Evolutionary conservation across 2,329 filamentous ascomycete genomes (phyloP).

Genomic region (Talaromyces pinophilus): DNA sequence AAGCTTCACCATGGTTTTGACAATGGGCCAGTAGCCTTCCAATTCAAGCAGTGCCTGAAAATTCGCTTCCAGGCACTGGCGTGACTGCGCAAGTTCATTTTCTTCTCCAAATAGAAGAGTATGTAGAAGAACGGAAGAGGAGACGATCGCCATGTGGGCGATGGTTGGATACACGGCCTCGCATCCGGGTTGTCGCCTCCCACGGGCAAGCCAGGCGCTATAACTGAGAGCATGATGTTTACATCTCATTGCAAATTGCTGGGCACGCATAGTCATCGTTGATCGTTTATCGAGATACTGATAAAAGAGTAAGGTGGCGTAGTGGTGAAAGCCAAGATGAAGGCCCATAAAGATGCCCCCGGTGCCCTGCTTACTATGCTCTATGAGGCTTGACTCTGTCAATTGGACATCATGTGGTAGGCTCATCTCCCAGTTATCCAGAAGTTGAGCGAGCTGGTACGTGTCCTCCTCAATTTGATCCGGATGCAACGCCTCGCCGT

Average conservation of each 20-base stretch:
- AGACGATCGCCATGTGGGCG: constrained; percentile 40
- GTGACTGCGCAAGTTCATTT: neutral
- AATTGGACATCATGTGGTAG: constrained; percentile 25
- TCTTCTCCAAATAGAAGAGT: constrained; percentile 36
- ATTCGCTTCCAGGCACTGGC: constrained; percentile 1
- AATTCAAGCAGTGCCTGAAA: constrained; percentile 1
- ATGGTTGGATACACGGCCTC: constrained; percentile 38
- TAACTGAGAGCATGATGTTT: neutral
- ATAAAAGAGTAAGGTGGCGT: constrained; percentile 43
- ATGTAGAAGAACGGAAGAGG: constrained; percentile 39
- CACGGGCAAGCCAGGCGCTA: neutral
- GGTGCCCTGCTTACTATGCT: constrained; percentile 29
- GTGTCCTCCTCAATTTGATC: neutral
- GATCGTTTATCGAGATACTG: constrained; percentile 37
- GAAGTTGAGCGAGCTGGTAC: constrained; percentile 17
- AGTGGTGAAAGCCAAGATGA: constrained; percentile 44
- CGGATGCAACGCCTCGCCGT: neutral
- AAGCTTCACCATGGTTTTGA: constrained; percentile 2
- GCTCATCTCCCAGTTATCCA: constrained; percentile 25
- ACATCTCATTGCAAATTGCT: neutral
- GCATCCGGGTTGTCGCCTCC: constrained; percentile 29
- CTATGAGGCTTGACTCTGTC: constrained; percentile 21
- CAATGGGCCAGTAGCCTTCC: neutral
- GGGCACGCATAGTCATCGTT: constrained; percentile 4
- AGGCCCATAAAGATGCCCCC: constrained; percentile 40